phyloP scores from a whole-genome alignment of 1,284 basidiomycete species.

The Inonotus obliquus region DNA sequence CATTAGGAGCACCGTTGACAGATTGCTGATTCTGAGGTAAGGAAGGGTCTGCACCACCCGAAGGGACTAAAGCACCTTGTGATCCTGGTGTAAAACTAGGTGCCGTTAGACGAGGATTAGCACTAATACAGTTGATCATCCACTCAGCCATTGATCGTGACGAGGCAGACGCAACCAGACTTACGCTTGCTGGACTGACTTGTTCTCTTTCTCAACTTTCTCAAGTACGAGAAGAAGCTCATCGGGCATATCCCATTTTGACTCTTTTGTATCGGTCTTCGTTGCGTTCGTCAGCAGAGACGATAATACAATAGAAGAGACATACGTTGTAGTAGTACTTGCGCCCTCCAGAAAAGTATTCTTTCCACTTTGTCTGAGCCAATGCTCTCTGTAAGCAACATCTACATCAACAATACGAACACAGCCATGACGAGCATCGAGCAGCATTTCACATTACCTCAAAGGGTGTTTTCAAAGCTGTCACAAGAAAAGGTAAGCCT shows the following conservation, averaged over 20 bases:
- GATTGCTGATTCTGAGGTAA: constrained; percentile 11
- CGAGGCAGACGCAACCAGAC: not conserved
- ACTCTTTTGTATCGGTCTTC: constrained; percentile 72
- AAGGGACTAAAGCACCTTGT: constrained; percentile 17
- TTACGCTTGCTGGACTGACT: constrained; percentile 27
- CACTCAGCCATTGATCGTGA: not conserved
- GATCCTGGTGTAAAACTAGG: constrained; percentile 12
- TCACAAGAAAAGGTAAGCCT: constrained; percentile 12
- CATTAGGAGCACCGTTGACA: constrained; percentile 14
- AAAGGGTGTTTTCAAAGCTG: constrained; percentile 77
- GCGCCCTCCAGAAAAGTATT: constrained; percentile 83
- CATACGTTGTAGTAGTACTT: constrained; percentile 91
- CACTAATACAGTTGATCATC: not conserved
- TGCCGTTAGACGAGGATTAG: constrained; percentile 13
- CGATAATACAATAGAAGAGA: not conserved
- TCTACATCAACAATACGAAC: not conserved
- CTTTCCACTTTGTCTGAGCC: constrained; percentile 60
- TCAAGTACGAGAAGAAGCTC: constrained; percentile 78
- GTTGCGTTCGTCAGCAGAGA: not conserved
- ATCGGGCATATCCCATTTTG: constrained; percentile 95
- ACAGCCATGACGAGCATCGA: not conserved
- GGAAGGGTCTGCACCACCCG: constrained; percentile 13
- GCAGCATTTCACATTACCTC: constrained; percentile 43
- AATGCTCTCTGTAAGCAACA: constrained; percentile 19
- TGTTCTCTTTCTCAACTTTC: constrained; percentile 74